These are phyloP conservation scores for Gracilaria caudata DNA, from an alignment of 23 red algal genomes.

Conservation along the genomic window DNA sequence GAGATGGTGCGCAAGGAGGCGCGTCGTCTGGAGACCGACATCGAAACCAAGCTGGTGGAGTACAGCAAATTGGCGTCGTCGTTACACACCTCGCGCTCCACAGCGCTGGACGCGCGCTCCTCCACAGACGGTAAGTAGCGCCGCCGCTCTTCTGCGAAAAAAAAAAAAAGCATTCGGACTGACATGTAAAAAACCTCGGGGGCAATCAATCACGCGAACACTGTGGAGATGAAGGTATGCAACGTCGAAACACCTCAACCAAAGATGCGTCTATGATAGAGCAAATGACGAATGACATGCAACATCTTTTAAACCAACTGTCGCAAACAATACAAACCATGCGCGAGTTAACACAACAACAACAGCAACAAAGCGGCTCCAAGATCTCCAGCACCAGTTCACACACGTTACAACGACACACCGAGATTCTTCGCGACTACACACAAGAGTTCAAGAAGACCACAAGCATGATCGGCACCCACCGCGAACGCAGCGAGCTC, in stretches of 20 bases:
- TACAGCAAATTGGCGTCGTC: conserved; percentile 78
- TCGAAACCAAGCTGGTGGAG: conserved; percentile 80
- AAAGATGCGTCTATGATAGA: conserved; percentile 26
- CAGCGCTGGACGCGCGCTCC: conserved; percentile 19
- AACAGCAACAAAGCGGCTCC: not conserved
- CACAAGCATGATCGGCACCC: not conserved
- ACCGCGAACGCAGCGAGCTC: conserved; percentile 49
- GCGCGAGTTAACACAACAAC: conserved; percentile 13
- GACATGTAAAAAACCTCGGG: too few relatives aligned
- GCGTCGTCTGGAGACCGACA: conserved; percentile 88
- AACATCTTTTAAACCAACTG: conserved; percentile 72
- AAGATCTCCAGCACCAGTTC: not conserved
- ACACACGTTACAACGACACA: conserved; percentile 79
- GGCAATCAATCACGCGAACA: not conserved
- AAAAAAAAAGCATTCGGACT: not conserved
- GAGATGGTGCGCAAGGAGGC: conserved; percentile 85
- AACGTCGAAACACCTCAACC: conserved; percentile 39
- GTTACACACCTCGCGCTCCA: conserved; percentile 42
- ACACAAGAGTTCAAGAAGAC: conserved; percentile 86
- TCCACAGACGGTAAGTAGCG: conserved; percentile 51
- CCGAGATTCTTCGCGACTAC: conserved; percentile 90
- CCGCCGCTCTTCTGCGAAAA: not conserved
- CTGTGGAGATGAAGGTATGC: conserved; percentile 66
- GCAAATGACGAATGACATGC: conserved; percentile 68
- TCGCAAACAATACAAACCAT: conserved; percentile 66